Evolutionary conservation across 2,329 filamentous ascomycete species (phyloP).

Genomic region (Ophiocordyceps camponoti-rufipedis): DNA sequence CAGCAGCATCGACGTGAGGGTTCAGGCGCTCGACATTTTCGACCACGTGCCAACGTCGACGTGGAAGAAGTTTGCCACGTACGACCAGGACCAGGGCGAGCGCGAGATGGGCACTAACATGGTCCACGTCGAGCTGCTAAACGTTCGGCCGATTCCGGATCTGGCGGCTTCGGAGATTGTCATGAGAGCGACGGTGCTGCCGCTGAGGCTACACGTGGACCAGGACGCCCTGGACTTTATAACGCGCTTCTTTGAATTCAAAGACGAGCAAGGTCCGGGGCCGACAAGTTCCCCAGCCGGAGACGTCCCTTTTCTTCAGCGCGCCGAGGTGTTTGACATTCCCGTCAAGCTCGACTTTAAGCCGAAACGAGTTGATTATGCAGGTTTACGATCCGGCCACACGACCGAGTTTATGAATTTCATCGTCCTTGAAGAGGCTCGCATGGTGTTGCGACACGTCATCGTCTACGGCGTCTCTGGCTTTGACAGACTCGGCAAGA

Average conservation of each 20-base stretch:
- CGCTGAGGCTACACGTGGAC: constrained; percentile 81
- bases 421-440: constrained; percentile 72
- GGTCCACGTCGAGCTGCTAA: constrained; percentile 77
- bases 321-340: constrained; percentile 71
- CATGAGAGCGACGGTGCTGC: constrained; percentile 59
- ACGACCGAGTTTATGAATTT: constrained; percentile 99
- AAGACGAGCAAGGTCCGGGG: constrained; percentile 47
- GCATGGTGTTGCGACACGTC: constrained; percentile 70
- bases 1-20: constrained; percentile 68
- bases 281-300: constrained; percentile 28
- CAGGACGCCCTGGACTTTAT: constrained; percentile 96
- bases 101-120: constrained; percentile 76
- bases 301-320: constrained; percentile 73
- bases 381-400: constrained; percentile 74
- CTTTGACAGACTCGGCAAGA: constrained; percentile 78
- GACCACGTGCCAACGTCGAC: constrained; percentile 91
- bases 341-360: constrained; percentile 86
- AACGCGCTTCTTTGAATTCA: constrained; percentile 94
- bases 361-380: constrained; percentile 94
- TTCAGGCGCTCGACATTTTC: constrained; percentile 75
- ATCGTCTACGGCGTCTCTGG: constrained; percentile 87
- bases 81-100: constrained; percentile 72
- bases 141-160: constrained; percentile 68
- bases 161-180: constrained; percentile 82
- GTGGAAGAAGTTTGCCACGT: constrained; percentile 96